Base-by-base conservation (phyloP, 768 basidiomycete species). In the Cystobasidium ongulense region DNA sequence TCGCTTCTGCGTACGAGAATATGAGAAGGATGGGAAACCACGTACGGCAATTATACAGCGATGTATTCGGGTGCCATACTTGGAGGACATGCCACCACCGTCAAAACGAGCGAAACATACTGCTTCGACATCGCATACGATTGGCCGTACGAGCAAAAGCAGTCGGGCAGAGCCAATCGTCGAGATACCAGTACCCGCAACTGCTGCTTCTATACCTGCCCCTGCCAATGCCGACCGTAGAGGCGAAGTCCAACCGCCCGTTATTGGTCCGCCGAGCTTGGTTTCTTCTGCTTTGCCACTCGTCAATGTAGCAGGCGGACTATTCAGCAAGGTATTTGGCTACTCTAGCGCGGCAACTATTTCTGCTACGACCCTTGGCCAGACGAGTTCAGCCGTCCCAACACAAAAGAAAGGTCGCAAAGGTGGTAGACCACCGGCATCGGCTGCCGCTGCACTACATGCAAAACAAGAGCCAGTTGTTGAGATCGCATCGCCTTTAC, bases 1-100 rank as follows among this genome's bases (percentile, higher is more conserved):
- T 53, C 59, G 59, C 53, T 54, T 54, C 54, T 71, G 68, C 53
- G 27, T 33, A 8, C 50, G 25, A 5, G 31, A 50, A n/a, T 67
- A 41, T 31, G 43, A 52, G 18, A 46, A 31, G 18, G 50, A 67
- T 41, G 50, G 65, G 15, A 27, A 29, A 59, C 57, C 57, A 27
- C 57, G 57, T 59, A 35, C 25, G 4, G 57, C 57, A 15, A 59
- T 59, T 23, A 35, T 59, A 59, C 57, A 59, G 21, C 25, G 57
- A 7, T 29, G 57, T 59, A 59, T 59, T 5, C 8, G 33, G 25
- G 27, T 59, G 13, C 11, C 11, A 64, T 39, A 4, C 18, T 2
- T 17, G 11, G 23, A 39, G 25, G 5, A 3, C 5, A 3, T 2
- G 3, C 63, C 35, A 5, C 63, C 27, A 15, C 63, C 41, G 17